Base-by-base conservation (phyloP, 495 filamentous ascomycete genomes). In the Hypoxylon rickii region DNA sequence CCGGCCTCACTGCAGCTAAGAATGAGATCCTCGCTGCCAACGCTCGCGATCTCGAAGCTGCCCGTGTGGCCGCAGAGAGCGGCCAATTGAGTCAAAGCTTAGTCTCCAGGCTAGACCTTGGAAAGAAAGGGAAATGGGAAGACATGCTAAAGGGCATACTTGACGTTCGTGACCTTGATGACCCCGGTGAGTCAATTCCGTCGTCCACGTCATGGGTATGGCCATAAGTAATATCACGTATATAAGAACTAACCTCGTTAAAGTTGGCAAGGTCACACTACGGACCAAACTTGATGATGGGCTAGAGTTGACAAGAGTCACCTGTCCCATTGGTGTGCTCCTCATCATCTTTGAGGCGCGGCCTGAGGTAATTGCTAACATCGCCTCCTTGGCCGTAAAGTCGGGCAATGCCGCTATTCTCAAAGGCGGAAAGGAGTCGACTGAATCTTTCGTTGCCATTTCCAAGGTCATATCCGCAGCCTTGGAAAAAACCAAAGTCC, bases 301-400 rank as follows among this genome's bases (percentile, higher is more conserved):
- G 19, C 80, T 99, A 36, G 81, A 84, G 20, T 80, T 97, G 32
- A 88, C 96, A 66, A 85, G 90, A 64, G 84, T 96, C 17, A 89
- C 89, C 20, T 97, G 90, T 65, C 94, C 94, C 1, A 97, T 99
- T 58, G 94, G 94, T 40, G 92, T 97, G 16, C 82, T 99, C 18
- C 79, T 98, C 41, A 96, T 97, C 61, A 97, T 98, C 54, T 98
- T 98, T 65, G 94, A 98, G 73, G 95, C 95, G 17, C 88, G 94
- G 21, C 94, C 94, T 7, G 94, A 99, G 70, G 95, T 99, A 49
- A 99, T 99, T 69, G 94, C 95, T 36, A 99, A 99, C 66, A 97
- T 99, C 55, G 90, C 93, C 46, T 88, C 95, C n/a, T 79, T 99
- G 29, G 91, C 95, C 8, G 87, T 99, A 58, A 99, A 99, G 70